Evolutionary conservation across 2,329 filamentous ascomycete genomes (phyloP).

Genomic region (Penicillium sp.): DNA sequence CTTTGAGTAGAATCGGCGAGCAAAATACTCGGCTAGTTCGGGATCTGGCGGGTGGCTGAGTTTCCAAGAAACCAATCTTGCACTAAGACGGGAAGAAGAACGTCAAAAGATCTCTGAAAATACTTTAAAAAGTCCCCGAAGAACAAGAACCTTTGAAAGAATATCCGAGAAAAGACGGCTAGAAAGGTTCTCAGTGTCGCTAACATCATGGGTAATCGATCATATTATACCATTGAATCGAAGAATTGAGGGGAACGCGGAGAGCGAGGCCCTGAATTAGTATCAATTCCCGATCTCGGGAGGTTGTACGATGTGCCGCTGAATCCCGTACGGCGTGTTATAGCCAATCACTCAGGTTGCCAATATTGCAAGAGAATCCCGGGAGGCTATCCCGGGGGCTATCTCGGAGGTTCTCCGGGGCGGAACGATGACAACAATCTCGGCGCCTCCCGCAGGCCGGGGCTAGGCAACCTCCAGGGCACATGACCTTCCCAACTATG

Average conservation of each 20-base stretch:
- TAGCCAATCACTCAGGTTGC: neutral
- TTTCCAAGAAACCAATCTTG: too few relatives aligned
- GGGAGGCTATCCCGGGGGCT: neutral
- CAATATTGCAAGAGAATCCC: neutral
- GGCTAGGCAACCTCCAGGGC: neutral
- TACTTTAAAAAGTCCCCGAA: neutral
- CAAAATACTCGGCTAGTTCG: neutral
- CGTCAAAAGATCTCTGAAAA: neutral
- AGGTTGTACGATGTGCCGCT: neutral
- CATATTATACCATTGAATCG: neutral
- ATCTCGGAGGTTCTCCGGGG: neutral
- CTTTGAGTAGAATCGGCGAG: neutral
- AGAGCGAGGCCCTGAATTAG: neutral
- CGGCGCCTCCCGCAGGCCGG: neutral
- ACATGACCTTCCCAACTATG: neutral
- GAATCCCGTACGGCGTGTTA: neutral
- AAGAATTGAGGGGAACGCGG: too few relatives aligned
- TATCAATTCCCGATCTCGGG: neutral
- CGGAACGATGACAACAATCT: neutral
- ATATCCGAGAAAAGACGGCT: neutral
- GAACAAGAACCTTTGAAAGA: neutral
- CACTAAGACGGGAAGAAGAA: neutral
- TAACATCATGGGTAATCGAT: neutral
- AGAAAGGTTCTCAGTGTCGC: neutral
- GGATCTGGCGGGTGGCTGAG: neutral